These are phyloP conservation scores for Amyloporia xantha DNA, from an alignment of 768 basidiomycete species.

Conservation along the genomic window DNA sequence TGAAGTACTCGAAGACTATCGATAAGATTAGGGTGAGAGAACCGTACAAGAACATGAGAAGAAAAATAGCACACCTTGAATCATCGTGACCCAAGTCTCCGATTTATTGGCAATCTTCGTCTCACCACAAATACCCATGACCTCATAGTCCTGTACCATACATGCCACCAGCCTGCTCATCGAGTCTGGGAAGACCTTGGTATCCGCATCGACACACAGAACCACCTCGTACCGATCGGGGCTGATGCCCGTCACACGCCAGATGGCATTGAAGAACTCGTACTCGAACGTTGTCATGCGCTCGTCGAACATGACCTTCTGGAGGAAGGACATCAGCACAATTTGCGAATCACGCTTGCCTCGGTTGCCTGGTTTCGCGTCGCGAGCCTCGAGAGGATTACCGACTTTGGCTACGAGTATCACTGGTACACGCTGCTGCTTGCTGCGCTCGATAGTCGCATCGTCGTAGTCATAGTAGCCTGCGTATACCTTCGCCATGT, in stretches of 20 bases:
- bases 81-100: conserved; percentile 99
- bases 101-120: conserved; percentile 99
- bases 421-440: conserved; percentile 96
- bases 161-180: conserved; percentile 93
- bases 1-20: conserved; percentile 98
- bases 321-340: conserved; percentile 94
- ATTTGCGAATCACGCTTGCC: conserved; percentile 99
- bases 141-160: conserved; percentile 95
- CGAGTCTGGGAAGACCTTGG: conserved; percentile 98
- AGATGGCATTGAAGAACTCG: conserved; percentile 98
- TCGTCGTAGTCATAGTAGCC: conserved; percentile 97
- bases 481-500: conserved; percentile 98
- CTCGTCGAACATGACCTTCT: conserved; percentile 99
- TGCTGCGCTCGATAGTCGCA: conserved; percentile 79
- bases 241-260: conserved; percentile 91
- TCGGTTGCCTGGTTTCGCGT: conserved; percentile 94
- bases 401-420: conserved; percentile 94
- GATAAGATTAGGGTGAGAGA: neutral
- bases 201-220: conserved; percentile 95
- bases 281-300: conserved; percentile 99
- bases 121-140: conserved; percentile 99
- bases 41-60: too few species aligned
- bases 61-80: conserved; percentile 69
- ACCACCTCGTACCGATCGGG: conserved; percentile 95
- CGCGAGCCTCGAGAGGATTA: conserved; percentile 83